A percentile compares a stretch with the other conserved stretches of the same genome.
These are phyloP conservation scores for Trifolium fragiferum DNA, from an alignment of 306 rosid genomes.

Conservation along the genomic window DNA sequence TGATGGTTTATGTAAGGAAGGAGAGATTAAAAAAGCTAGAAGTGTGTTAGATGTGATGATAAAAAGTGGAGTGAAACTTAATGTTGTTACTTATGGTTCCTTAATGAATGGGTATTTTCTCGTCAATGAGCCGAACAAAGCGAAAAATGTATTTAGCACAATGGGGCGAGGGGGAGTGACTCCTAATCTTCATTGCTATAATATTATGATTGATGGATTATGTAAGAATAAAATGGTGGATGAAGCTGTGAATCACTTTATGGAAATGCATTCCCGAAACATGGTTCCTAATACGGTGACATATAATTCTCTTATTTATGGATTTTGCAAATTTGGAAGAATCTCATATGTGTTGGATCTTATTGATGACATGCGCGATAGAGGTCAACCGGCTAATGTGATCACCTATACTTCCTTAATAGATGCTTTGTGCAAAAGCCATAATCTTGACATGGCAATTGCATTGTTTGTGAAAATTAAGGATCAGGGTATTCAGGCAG, in stretches of 20 bases:
- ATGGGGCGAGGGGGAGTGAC: not conserved
- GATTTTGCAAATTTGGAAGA: conserved; percentile 7
- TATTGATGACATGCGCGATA: not conserved
- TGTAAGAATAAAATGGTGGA: conserved; percentile 11
- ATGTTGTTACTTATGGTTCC: not conserved
- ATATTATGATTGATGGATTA: not conserved
- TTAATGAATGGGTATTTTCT: not conserved
- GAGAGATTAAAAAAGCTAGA: too few relatives aligned
- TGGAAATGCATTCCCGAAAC: not conserved
- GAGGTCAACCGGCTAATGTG: not conserved
- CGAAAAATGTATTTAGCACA: not conserved
- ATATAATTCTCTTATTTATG: not conserved
- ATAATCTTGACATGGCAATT: not conserved
- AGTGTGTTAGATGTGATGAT: not conserved
- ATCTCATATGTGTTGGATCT: not conserved
- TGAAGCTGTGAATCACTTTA: conserved; percentile 25
- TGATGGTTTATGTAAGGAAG: too few relatives aligned
- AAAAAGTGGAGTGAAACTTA: not conserved
- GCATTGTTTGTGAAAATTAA: not conserved
- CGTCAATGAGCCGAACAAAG: not conserved
- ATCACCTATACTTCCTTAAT: not conserved
- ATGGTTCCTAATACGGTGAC: not conserved
- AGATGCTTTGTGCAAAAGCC: not conserved
- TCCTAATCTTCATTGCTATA: not conserved
- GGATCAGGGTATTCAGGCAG: not conserved